A percentile compares a stretch with the other conserved stretches of the same genome.
Conservation (phyloP, 768 basidiomycete species). For the Gloeopeniophorella convolvens region DNA sequence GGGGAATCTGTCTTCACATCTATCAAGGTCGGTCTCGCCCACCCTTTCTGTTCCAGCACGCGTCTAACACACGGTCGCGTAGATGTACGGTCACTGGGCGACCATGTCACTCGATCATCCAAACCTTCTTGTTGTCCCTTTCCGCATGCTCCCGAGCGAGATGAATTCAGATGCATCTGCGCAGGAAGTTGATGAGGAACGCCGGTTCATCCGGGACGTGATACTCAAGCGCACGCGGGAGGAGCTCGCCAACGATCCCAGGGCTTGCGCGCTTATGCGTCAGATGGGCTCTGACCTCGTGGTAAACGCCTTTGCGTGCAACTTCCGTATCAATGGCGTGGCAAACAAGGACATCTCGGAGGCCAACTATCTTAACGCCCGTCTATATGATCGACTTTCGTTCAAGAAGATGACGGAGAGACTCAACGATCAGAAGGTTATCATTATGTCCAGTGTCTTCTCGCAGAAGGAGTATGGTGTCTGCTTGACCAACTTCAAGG, state of each 20-base stretch:
- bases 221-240: conserved; percentile 13
- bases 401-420: conserved; percentile 25
- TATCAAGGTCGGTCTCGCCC: conserved; percentile 27
- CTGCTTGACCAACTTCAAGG: conserved; percentile 32
- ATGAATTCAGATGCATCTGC: conserved; percentile 10
- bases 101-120: conserved; percentile 32
- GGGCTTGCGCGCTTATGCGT: conserved; percentile 11
- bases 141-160: conserved; percentile 35
- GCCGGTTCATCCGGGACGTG: conserved; percentile 17
- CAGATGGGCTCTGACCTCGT: conserved; percentile 30
- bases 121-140: conserved; percentile 35
- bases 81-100: conserved; percentile 34
- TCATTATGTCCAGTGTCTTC: conserved; percentile 28
- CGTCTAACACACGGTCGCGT: neutral
- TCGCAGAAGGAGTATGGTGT: conserved; percentile 30
- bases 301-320: conserved; percentile 40
- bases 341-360: conserved; percentile 34
- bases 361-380: conserved; percentile 36
- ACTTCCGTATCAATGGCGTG: conserved; percentile 33
- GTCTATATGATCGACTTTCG: conserved; percentile 36
- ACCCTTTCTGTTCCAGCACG: neutral
- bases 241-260: conserved; percentile 14
- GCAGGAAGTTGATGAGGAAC: conserved; percentile 24
- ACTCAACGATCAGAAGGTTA: conserved; percentile 22
- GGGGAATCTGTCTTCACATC: conserved; percentile 34